These are phyloP conservation scores for Mycosphaerella sp. DNA, from an alignment of 2,329 filamentous ascomycete genomes.

Conservation along the genomic window DNA sequence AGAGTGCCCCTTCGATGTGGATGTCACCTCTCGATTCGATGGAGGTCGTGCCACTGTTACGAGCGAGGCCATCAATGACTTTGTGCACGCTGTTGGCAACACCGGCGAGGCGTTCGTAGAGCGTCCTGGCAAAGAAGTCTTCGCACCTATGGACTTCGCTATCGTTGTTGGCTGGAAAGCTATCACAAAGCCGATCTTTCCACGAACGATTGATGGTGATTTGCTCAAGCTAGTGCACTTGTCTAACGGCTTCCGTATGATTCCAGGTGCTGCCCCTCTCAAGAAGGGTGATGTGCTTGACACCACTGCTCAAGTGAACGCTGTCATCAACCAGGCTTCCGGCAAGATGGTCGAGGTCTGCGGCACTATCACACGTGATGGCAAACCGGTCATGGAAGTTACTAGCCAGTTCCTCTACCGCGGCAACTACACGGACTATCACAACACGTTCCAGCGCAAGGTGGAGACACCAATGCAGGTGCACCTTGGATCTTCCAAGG, in stretches of 20 bases:
- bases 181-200: conserved; percentile 99
- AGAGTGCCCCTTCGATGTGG: conserved; percentile 71
- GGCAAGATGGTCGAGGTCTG: conserved; percentile 99
- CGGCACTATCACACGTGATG: conserved; percentile 82
- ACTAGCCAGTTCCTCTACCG: conserved; percentile 98
- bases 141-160: conserved; percentile 86
- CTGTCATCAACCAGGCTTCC: conserved; percentile 94
- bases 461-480: conserved; percentile 91
- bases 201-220: conserved; percentile 90
- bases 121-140: conserved; percentile 85
- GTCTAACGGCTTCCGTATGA: conserved; percentile 97
- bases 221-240: conserved; percentile 92
- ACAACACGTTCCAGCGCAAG: conserved; percentile 99
- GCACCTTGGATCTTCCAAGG: conserved; percentile 78
- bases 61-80: conserved; percentile 91
- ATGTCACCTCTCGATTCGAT: conserved; percentile 81
- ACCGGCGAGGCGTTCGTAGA: conserved; percentile 97
- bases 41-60: conserved; percentile 84
- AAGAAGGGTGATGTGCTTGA: conserved; percentile 92
- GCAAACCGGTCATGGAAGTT: conserved; percentile 89
- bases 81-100: conserved; percentile 98
- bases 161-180: conserved; percentile 60
- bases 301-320: conserved; percentile 93
- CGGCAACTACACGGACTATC: conserved; percentile 82
- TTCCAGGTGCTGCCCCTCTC: conserved; percentile 86